Percentiles rank a stretch among this genome's conserved stretches.
Conservation (phyloP, 306 rosid genomes). For the Castanea mollissima region DNA sequence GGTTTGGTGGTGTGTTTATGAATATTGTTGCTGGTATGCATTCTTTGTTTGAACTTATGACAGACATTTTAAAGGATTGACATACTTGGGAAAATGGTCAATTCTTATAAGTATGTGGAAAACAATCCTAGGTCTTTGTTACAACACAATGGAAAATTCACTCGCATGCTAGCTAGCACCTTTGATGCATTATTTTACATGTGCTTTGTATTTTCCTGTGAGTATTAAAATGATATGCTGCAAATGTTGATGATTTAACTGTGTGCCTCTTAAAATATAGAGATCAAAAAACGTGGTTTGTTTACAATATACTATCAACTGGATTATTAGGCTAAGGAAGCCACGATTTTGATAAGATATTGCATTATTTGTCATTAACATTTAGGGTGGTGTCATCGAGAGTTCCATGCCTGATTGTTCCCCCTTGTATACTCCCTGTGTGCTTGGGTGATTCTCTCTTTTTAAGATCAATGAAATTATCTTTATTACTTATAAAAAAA, state of each 20-base stretch:
- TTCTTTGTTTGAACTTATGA: not conserved
- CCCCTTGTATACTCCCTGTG: no score
- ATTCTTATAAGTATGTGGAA: not conserved
- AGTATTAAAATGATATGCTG: no score
- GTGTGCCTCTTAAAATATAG: not conserved
- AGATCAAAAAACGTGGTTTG: not conserved
- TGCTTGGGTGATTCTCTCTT: no score
- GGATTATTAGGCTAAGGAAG: not conserved
- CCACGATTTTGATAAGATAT: not conserved
- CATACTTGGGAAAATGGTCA: not conserved
- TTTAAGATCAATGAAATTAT: no score
- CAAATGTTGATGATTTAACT: not conserved
- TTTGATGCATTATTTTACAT: not conserved
- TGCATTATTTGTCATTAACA: not conserved
- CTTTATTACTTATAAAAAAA: no score
- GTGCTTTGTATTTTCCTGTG: not conserved
- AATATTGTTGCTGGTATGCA: not conserved
- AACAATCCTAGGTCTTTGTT: not conserved
- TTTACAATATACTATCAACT: not conserved
- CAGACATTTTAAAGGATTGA: not conserved
- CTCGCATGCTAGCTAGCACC: not conserved
- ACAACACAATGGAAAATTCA: not conserved
- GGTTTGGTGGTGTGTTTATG: not conserved
- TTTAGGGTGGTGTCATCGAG: no score
- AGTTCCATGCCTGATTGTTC: no score